Conservation (phyloP, 2,329 filamentous ascomycete genomes). For the Thelonectria discophora region DNA sequence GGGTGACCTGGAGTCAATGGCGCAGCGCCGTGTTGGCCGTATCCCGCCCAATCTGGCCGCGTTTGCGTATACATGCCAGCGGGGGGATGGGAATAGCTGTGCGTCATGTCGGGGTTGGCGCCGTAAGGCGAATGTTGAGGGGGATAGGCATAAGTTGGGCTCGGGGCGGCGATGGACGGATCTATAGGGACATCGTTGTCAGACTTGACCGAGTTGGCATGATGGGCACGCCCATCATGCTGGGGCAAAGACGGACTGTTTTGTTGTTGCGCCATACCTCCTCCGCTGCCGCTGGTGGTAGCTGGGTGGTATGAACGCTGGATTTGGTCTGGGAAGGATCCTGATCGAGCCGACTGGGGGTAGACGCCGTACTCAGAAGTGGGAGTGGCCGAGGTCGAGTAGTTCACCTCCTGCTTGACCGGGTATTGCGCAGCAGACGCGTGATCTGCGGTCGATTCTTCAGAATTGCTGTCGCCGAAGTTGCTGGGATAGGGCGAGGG, state of each 20-base stretch:
- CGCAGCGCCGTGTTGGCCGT: constrained; percentile 63
- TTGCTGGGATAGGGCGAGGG: constrained; percentile 74
- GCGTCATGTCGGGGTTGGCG: constrained; percentile 85
- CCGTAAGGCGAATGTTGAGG: constrained; percentile 87
- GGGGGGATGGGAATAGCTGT: constrained; percentile 73
- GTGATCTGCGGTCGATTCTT: constrained; percentile 88
- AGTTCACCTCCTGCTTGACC: constrained; percentile 81
- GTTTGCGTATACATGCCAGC: constrained; percentile 72
- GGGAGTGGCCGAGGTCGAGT: constrained; percentile 81
- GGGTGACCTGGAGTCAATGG: constrained; percentile 62
- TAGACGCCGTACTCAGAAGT: constrained; percentile 89
- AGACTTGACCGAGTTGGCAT: constrained; percentile 84
- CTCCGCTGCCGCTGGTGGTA: constrained; percentile 72
- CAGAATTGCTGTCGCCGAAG: constrained; percentile 78
- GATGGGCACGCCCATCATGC: constrained; percentile 82
- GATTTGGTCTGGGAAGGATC: constrained; percentile 87
- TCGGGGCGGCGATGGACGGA: constrained; percentile 94
- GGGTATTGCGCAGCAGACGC: constrained; percentile 91
- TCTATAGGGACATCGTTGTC: constrained; percentile 98
- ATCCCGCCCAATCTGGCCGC: constrained; percentile 79
- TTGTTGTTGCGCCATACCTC: constrained; percentile 95
- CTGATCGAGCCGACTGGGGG: constrained; percentile 78
- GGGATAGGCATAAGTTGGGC: constrained; percentile 85
- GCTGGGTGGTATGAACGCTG: constrained; percentile 84
- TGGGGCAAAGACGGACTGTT: constrained; percentile 96